phyloP scores from a whole-genome alignment of 2,329 filamentous ascomycete species.

The Zymoseptoria ardabiliae region DNA sequence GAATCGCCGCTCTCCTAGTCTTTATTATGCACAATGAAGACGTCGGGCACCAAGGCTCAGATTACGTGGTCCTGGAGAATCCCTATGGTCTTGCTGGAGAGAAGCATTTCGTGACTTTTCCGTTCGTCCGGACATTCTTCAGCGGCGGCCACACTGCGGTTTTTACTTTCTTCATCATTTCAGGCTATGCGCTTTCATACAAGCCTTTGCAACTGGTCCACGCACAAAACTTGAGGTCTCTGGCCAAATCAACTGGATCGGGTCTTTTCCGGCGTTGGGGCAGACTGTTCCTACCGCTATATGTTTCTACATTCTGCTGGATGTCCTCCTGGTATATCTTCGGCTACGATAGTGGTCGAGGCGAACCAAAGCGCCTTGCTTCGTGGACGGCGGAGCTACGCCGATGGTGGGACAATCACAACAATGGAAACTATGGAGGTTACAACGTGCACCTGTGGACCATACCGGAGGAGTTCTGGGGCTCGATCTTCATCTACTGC shows the following conservation, averaged over 20 bases:
- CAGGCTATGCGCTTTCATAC: not conserved
- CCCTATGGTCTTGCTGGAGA: not conserved
- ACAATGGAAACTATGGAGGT: not conserved
- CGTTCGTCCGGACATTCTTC: not conserved
- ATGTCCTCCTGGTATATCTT: not conserved
- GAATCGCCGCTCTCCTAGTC: conserved; percentile 58
- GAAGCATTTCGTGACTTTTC: not conserved
- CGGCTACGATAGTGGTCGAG: not conserved
- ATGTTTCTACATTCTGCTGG: too few relatives aligned
- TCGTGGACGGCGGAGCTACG: not conserved
- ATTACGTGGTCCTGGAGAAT: not conserved
- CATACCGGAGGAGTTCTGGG: not conserved
- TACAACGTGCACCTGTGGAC: not conserved
- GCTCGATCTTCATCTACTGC: not conserved
- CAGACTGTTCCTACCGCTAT: too few relatives aligned
- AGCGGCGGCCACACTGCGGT: not conserved
- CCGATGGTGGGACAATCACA: not conserved
- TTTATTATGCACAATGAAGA: conserved; percentile 52
- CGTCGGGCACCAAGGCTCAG: not conserved
- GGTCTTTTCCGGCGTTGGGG: too few relatives aligned
- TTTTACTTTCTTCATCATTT: not conserved
- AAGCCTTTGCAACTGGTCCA: too few relatives aligned
- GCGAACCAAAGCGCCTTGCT: not conserved
- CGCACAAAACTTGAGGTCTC: too few relatives aligned
- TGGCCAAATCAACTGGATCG: too few relatives aligned